Evolutionary conservation across 2,329 filamentous ascomycete species (phyloP).

Genomic region (Cercospora brassicicola): DNA sequence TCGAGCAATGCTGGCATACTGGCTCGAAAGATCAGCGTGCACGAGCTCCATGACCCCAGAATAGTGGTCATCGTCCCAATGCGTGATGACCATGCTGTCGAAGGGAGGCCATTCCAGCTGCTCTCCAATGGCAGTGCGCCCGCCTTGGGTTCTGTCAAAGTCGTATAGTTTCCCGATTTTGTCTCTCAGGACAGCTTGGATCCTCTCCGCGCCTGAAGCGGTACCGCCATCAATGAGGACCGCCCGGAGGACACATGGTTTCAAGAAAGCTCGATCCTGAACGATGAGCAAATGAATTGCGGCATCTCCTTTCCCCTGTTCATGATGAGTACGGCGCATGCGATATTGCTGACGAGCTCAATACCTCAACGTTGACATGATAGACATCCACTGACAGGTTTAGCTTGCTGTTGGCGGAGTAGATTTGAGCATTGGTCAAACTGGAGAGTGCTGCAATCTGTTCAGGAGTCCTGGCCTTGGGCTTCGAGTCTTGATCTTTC

Average conservation of each 20-base stretch:
- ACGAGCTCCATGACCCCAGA: background rate
- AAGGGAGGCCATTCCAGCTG: background rate
- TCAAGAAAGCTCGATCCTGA: background rate
- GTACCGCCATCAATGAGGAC: background rate
- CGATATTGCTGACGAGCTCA: background rate
- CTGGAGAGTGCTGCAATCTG: background rate
- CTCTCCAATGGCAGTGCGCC: background rate
- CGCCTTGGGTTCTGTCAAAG: background rate
- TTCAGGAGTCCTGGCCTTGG: background rate
- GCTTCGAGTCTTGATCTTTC: background rate
- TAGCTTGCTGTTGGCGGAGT: background rate
- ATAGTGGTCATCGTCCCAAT: background rate
- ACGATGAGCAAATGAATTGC: background rate
- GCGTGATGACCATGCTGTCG: background rate
- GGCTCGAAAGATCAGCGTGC: background rate
- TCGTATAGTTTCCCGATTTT: background rate
- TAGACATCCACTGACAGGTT: background rate
- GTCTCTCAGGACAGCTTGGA: background rate
- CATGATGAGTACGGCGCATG: background rate
- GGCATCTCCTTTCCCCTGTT: background rate
- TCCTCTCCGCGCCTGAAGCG: background rate
- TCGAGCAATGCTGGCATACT: background rate
- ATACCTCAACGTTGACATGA: background rate
- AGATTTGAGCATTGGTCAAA: background rate
- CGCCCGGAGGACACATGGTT: background rate